phyloP scores from a whole-genome alignment of 139 green algal genomes.

The Limnomonas spitsbergensis region DNA sequence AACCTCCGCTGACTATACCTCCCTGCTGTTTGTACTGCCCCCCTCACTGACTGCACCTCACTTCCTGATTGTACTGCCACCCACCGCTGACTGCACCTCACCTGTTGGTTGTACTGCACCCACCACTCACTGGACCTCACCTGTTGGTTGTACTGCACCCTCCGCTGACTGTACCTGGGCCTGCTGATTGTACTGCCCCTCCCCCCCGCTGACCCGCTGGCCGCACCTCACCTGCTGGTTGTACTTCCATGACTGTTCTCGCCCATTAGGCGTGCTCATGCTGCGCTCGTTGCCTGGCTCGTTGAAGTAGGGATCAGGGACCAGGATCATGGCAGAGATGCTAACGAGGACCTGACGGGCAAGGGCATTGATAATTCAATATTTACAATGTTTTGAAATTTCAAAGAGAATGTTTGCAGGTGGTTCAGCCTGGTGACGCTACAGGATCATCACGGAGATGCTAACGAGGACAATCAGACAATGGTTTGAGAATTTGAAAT shows the following conservation, averaged over 20 bases:
- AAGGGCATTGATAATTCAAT: background rate
- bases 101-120: background rate
- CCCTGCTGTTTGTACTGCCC: background rate
- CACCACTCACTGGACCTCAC: background rate
- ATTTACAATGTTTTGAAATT: background rate
- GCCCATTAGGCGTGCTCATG: background rate
- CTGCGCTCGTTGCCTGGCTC: slow-evolving; percentile 39
- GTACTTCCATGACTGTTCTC: background rate
- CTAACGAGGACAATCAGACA: no score
- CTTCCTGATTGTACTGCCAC: background rate
- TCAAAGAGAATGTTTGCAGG: background rate
- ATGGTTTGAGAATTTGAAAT: no score
- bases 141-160: no score
- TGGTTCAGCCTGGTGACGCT: background rate
- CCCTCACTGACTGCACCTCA: background rate
- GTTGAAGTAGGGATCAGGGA: slow-evolving; percentile 84
- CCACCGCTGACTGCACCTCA: background rate
- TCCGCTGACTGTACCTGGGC: no score
- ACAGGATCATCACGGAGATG: background rate
- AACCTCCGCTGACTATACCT: no score
- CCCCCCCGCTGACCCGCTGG: background rate
- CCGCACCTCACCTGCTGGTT: slow-evolving; percentile 14
- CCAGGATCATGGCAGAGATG: slow-evolving; percentile 84
- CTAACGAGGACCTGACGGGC: slow-evolving; percentile 83
- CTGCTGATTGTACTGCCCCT: no score